Evolutionary conservation across 352 stramenopile species (phyloP).

Genomic region (Blastocystis hominis): DNA sequence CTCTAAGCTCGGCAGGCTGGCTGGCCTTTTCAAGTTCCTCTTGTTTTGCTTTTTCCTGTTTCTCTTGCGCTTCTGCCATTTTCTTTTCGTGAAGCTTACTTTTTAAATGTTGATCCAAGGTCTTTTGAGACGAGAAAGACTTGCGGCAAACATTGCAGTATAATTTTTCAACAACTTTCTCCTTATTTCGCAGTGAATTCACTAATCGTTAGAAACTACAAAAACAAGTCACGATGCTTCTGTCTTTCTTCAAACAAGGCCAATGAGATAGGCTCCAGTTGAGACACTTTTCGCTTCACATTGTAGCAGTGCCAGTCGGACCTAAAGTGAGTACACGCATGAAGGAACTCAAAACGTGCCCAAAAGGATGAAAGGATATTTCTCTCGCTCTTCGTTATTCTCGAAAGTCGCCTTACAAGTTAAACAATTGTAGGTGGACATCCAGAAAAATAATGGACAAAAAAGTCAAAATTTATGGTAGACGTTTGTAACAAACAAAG

Average conservation of each 20-base stretch:
- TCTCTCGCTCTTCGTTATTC: conserved; percentile 37
- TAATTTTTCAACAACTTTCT: conserved; percentile 9
- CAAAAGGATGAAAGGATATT: neutral
- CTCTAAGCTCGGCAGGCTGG: neutral
- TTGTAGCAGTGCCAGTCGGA: conserved; percentile 67
- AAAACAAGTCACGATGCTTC: conserved; percentile 66
- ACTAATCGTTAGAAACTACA: conserved; percentile 65
- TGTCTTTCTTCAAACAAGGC: conserved; percentile 74
- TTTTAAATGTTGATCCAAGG: conserved; percentile 72
- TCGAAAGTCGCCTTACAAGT: conserved; percentile 16
- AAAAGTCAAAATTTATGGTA: neutral
- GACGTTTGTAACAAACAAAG: conserved; percentile 19
- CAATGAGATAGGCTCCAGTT: conserved; percentile 71
- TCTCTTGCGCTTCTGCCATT: conserved; percentile 69
- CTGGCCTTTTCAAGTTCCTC: neutral
- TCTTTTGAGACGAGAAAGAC: conserved; percentile 71
- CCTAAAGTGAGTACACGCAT: conserved; percentile 37
- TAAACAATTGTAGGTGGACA: conserved; percentile 43
- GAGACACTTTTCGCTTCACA: conserved; percentile 77
- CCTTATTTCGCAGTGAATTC: conserved; percentile 65
- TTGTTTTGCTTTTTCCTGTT: conserved; percentile 59
- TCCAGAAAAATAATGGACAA: neutral
- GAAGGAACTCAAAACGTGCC: neutral
- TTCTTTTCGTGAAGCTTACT: conserved; percentile 78
- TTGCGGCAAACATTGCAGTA: conserved; percentile 74